Evolutionary conservation across 805 yeast genomes (phyloP), one percentile per base, ranked within the genome.

Genomic region (Cyberlindnera xishuangbannaensis): DNA sequence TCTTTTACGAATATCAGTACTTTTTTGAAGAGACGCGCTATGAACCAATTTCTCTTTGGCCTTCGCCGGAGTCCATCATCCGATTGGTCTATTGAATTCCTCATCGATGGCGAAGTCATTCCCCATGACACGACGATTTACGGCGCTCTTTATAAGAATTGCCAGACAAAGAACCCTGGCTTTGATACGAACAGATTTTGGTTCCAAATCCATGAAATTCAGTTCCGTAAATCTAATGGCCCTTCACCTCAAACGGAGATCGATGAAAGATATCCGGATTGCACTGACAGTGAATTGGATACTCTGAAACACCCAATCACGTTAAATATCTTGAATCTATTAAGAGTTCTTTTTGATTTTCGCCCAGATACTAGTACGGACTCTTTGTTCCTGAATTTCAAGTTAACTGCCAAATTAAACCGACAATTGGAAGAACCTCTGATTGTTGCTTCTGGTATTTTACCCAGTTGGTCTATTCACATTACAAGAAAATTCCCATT

Each of bases 351-450:
- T 15, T 67, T 67, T 43, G 60, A 67, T 31, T 43, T 47, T 31
- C 25, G 41, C 25, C 30, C 36, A 10, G 25, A 24, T 10, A 11
- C 19, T 7, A 17, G 10, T 15, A 23, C 32, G 1, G 29, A 28
- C 6, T 22, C 39, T 8, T 49, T 48, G 10, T 88, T 86, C 49
- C 61, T 78, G 46, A 87, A 84, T 52, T 76, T 85, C 58, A 87
- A 87, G 49, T 55, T 90, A 14, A 79, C 95, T 6, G 94, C 94
- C 1, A 90, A 88, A 54, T 62, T 92, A 34, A 81, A 83, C 36
- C 65, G 94, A 30, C 97, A 88, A 56, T 58, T 90, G 27, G 96
- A 88, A 47, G 97, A 90, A 43, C 92, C 95, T 0, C 61, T 88
- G 34, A 69, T 87, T 13, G 90, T 90, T 18, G 90, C 94, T 0